Evolutionary conservation across 2,329 filamentous ascomycete species (phyloP), one percentile per base, ranked within the genome.

Genomic region (Cordyceps tenuipes): DNA sequence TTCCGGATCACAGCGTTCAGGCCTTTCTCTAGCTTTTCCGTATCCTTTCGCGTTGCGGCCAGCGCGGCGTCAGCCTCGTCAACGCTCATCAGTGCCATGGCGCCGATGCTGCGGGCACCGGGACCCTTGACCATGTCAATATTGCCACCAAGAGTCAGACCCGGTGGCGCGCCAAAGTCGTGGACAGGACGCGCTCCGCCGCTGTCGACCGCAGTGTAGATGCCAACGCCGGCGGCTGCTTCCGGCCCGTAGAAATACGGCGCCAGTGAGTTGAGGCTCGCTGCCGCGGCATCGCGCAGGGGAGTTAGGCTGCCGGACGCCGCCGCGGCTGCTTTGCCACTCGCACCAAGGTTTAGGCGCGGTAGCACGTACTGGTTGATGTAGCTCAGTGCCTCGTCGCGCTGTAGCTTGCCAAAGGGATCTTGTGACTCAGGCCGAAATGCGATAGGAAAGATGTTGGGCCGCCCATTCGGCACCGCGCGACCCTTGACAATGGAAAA

Each of bases 321-420:
- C 12, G 74, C 67, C 12, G 58, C 63, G 0, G 58, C 64, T 2
- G 50, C 73, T 66, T 77, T 72, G 61, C 79, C 80, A 60, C 76
- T 75, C 31, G 75, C 76, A 44, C 79, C 79, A 2, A 83, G 73
- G 64, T 82, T 83, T 17, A 84, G 75, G 4, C 80, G 79, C 19
- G 85, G 84, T 39, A 87, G 75, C 2, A 88, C 82, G 64, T 85
- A 86, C 70, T 88, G 84, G 69, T 88, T 87, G 71, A 88, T 86
- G 71, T 86, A 87, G 69, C 80, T 82, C 46, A 88, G 79, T 0
- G 83, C 83, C 67, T 87, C 84, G 65, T 87, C 84, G 13, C 83
- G 80, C 69, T 85, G 83, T 64, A 87, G 83, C 74, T 87, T 87
- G 63, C 79, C 79, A 29, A 86, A 78, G 1, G 84, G 82, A 64